These are phyloP conservation scores for Luvunga scandens DNA, from an alignment of 345 rosid species.

Conservation along the genomic window DNA sequence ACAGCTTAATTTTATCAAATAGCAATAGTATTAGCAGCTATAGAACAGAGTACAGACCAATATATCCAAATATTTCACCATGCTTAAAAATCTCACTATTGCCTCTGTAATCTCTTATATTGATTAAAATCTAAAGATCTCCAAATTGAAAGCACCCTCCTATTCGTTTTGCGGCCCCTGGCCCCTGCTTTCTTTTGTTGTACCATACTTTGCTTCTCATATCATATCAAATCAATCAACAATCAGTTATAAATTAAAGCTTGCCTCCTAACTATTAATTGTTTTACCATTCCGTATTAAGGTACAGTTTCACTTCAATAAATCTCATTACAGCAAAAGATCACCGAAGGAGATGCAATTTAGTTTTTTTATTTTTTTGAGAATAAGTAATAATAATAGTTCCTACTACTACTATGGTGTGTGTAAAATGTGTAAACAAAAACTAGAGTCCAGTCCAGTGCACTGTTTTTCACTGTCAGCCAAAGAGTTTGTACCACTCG, in stretches of 20 bases:
- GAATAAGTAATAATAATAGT: too few species aligned
- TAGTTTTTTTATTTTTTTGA: too few species aligned
- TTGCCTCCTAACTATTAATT: background rate
- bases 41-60: background rate
- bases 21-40: background rate
- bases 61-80: background rate
- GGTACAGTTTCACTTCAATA: background rate
- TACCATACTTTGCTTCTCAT: slow-evolving; percentile 2
- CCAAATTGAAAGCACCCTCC: background rate
- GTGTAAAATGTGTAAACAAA: too few species aligned
- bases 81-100: background rate
- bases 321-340: background rate
- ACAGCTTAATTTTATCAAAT: background rate
- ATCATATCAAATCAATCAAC: background rate
- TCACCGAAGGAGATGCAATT: too few species aligned
- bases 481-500: too few species aligned
- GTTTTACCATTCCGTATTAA: too few species aligned
- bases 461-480: too few species aligned
- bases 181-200: slow-evolving; percentile 3
- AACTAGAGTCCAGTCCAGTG: too few species aligned
- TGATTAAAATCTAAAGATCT: background rate
- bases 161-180: background rate
- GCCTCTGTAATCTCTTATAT: background rate
- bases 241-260: background rate
- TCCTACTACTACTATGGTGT: too few species aligned